A percentile compares a stretch with the other conserved stretches of the same genome.
Evolutionary conservation across 2,329 filamentous ascomycete genomes (phyloP).

Genomic region (Aspergillus latus): DNA sequence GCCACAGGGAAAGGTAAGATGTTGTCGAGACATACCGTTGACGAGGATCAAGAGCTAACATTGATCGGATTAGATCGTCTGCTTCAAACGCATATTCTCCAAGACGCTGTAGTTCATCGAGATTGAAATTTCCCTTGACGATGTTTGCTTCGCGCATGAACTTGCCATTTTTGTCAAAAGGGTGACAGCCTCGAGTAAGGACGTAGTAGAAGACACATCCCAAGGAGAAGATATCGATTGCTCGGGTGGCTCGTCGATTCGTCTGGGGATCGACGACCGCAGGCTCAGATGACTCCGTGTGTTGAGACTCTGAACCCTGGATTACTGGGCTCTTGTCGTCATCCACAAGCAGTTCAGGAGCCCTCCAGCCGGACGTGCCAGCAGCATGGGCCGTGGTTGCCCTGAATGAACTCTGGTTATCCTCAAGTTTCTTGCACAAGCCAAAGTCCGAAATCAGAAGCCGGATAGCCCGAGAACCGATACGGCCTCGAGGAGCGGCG

Average conservation of each 20-base stretch:
- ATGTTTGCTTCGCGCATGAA: constrained; percentile 98
- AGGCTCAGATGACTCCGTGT: constrained; percentile 48
- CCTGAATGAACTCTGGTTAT: constrained; percentile 89
- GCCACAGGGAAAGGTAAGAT: not conserved
- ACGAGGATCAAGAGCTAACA: constrained; percentile 69
- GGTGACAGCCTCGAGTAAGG: constrained; percentile 87
- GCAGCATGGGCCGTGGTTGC: constrained; percentile 91
- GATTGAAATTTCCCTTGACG: constrained; percentile 78
- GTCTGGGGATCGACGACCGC: constrained; percentile 56
- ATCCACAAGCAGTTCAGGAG: constrained; percentile 84
- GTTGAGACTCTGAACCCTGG: constrained; percentile 34
- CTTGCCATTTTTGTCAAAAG: constrained; percentile 89
- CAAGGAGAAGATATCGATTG: constrained; percentile 96
- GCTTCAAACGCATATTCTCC: constrained; percentile 86
- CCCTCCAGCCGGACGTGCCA: constrained; percentile 94
- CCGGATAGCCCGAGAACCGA: constrained; percentile 64
- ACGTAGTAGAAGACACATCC: constrained; percentile 99
- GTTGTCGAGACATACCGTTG: constrained; percentile 45
- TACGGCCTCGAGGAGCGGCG: constrained; percentile 56
- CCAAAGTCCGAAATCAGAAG: constrained; percentile 97
- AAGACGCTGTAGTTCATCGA: constrained; percentile 69
- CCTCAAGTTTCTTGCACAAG: constrained; percentile 93
- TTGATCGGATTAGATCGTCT: constrained; percentile 78
- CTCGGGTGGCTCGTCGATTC: constrained; percentile 82
- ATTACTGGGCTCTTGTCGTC: constrained; percentile 60